These are phyloP conservation scores for Populus hybrid DNA, from an alignment of 441 rosid genomes.

Conservation along the genomic window DNA sequence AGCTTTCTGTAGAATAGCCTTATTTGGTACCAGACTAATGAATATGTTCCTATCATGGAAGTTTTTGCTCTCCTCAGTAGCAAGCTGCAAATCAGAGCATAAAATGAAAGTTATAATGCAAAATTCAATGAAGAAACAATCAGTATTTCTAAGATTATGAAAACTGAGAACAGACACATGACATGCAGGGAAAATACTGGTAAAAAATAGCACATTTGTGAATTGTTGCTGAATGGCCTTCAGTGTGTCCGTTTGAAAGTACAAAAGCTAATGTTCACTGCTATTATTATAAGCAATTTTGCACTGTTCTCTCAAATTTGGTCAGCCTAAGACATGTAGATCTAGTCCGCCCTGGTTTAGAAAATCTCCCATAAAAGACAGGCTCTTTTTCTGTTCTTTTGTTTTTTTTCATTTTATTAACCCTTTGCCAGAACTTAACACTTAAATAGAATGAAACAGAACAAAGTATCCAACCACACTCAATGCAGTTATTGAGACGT, in stretches of 20 bases:
- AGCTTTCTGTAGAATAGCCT: conserved; percentile 57
- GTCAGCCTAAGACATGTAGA: background rate
- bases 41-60: conserved; percentile 71
- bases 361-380: background rate
- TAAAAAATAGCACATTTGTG: background rate
- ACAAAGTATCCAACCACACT: background rate
- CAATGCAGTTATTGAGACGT: background rate
- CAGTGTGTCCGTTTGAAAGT: background rate
- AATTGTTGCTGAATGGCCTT: background rate
- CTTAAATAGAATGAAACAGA: background rate
- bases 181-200: background rate
- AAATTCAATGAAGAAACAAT: background rate
- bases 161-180: background rate
- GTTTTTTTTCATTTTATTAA: too few species aligned
- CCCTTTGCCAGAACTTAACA: background rate
- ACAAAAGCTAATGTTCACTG: background rate
- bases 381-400: background rate
- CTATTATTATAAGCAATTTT: background rate
- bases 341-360: background rate
- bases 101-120: background rate
- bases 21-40: conserved; percentile 75
- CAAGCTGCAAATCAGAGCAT: conserved; percentile 53
- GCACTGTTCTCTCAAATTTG: background rate
- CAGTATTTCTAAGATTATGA: background rate
- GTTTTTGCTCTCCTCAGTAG: conserved; percentile 78